Evolutionary conservation across 164 flowering plant species (phyloP), one percentile per base, ranked within the genome.

Genomic region (Protea cynaroides): DNA sequence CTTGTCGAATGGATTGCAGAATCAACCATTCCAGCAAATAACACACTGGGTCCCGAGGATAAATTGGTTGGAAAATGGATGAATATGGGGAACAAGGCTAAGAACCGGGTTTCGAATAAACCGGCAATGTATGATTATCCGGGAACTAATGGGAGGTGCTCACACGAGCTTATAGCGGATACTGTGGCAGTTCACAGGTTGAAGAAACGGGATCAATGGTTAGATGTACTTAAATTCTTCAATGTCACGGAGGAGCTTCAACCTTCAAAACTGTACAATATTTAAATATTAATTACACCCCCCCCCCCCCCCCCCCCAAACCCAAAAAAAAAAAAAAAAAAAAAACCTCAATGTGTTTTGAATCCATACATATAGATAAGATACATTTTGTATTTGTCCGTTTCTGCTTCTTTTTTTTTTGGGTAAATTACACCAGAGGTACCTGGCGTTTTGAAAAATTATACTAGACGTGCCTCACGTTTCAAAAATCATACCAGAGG

Each of bases 71-170:
- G 89, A 17, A 72, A 69, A 54, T 86, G 92, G 92, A 46, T 86
- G 69, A 77, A 62, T 61, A 58, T 59, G 72, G 89, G 81, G 47
- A 73, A 62, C 34, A 82, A 70, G 75, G 86, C 62, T 1, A 78
- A 67, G 69, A 80, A 81, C 66, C 53, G 89, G 67, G 77, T 65
- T 61, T 66, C 74, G 8, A 56, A 71, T 19, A 86, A 86, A 64
- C 85, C 84, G 13, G 80, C 75, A 3, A 86, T 86, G 89, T 83
- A 86, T 58, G 85, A 86, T 58, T 83, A 76, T 70, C 85, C 88
- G 2, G 84, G 82, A 40, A 69, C 84, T 0, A 79, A 81, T 43
- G 82, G 84, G n/a, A 65, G 62, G 65, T 86, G 91, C 69, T 77
- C 88, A 0, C 91, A 86, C 55, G 83, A 83, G 58, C 80, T 81